Base-by-base conservation (phyloP, 495 filamentous ascomycete species). In the Aspergillus bridgeri region DNA sequence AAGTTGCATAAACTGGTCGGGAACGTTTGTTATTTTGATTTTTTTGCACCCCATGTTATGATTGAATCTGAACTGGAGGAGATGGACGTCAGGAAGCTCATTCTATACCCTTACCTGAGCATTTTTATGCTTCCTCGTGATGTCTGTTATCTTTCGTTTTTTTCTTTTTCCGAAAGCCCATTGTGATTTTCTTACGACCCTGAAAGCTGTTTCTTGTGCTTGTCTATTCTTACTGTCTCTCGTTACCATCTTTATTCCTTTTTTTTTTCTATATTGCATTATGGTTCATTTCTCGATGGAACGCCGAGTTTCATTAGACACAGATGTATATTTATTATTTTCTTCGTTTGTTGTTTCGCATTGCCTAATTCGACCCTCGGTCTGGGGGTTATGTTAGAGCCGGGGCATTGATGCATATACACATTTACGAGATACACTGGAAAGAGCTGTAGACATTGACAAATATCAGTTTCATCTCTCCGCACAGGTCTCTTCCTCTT, bases 71-170 rank as follows among this genome's bases (percentile, higher is more conserved):
- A 61, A 47, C 62, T 55, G 52, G 59, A 56, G 49, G 51, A 60
- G 59, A 59, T 55, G 43, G 53, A 67, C 56, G 62, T 58, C 58
- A 50, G 49, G 64, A 56, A 66, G 65, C 71, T 62, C 67, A 71
- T 78, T 60, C 63, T 74, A 76, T 75, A 76, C 73, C 73, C 75
- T 64, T 68, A 65, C 63, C 9, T 65, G 67, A 71, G 64, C 65
- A 70, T 76, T 67, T 73, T 62, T 65, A 75, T 74, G 68, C 65
- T 69, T 76, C 62, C 60, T 45, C 57, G 60, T 67, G 59, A 60
- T 64, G 62, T 52, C 55, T 61, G 65, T 64, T 60, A 57, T 67
- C 61, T 65, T 23, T 49, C 53, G 9, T 47, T 24, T 18, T 45
- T 29, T 48, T 43, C 48, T 38, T 49, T 54, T 54, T 48, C 54